Evolutionary conservation across 129 eudicot genomes (phyloP).

Genomic region (Flaveria robusta): DNA sequence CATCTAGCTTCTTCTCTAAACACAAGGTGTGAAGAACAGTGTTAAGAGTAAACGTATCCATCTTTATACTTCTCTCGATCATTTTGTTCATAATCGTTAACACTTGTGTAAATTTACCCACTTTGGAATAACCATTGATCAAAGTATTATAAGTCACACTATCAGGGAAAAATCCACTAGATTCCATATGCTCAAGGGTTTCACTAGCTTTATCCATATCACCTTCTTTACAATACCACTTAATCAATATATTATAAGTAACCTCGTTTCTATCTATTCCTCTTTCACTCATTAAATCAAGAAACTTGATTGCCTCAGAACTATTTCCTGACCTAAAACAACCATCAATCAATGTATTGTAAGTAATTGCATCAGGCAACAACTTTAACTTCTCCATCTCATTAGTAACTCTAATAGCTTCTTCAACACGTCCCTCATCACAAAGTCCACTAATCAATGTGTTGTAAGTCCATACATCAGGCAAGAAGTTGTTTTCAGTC

Average conservation of each 20-base stretch:
- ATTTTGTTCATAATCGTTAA: conserved; percentile 58
- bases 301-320: conserved; percentile 55
- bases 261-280: conserved; percentile 57
- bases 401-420: conserved; percentile 53
- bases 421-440: conserved; percentile 57
- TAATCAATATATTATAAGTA: conserved; percentile 68
- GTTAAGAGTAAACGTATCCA: conserved; percentile 69
- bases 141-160: conserved; percentile 73
- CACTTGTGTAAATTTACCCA: conserved; percentile 60
- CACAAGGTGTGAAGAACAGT: conserved; percentile 66
- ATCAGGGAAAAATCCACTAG: conserved; percentile 59
- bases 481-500: conserved; percentile 57
- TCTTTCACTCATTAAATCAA: conserved; percentile 65
- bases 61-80: conserved; percentile 62
- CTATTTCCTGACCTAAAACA: conserved; percentile 46
- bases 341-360: conserved; percentile 73
- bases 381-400: conserved; percentile 62
- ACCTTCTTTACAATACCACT: conserved; percentile 77
- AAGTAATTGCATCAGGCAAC: conserved; percentile 76
- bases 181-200: conserved; percentile 54
- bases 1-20: conserved; percentile 54
- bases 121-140: conserved; percentile 63
- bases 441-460: conserved; percentile 65
- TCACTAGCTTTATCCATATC: conserved; percentile 64
- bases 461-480: conserved; percentile 86